A percentile compares a stretch with the other conserved stretches of the same genome.
phyloP scores from a whole-genome alignment of 495 filamentous ascomycete species.

The Hypoxylon lienhwacheense region DNA sequence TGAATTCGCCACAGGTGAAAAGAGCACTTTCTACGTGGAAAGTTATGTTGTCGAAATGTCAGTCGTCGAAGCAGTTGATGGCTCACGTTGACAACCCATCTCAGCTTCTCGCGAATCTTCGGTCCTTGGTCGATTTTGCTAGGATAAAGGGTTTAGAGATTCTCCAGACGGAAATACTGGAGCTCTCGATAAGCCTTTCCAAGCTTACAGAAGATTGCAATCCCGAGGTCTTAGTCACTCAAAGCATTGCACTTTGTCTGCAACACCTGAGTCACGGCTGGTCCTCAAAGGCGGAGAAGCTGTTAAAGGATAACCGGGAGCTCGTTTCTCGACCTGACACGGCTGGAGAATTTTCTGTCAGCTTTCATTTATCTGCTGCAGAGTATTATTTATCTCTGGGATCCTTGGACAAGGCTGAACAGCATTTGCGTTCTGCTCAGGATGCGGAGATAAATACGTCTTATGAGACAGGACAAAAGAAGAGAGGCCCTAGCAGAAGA shows the following conservation, averaged over 20 bases:
- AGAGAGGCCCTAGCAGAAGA: slow-evolving; percentile 39
- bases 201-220: slow-evolving; percentile 56
- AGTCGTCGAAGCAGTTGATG: slow-evolving; percentile 55
- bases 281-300: slow-evolving; percentile 68
- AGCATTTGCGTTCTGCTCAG: slow-evolving; percentile 44
- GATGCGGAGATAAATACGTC: slow-evolving; percentile 29
- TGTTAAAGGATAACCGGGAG: slow-evolving; percentile 61
- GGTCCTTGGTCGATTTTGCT: slow-evolving; percentile 72
- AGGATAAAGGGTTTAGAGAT: slow-evolving; percentile 67
- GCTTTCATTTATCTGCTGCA: slow-evolving; percentile 68
- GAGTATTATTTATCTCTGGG: slow-evolving; percentile 74
- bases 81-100: slow-evolving; percentile 62
- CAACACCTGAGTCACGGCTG: slow-evolving; percentile 80
- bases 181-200: slow-evolving; percentile 54
- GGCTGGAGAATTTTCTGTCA: slow-evolving; percentile 46
- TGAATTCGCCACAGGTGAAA: slow-evolving; percentile 53
- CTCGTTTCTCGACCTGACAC: slow-evolving; percentile 26
- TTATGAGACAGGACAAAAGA: slow-evolving; percentile 23
- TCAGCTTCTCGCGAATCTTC: slow-evolving; percentile 63
- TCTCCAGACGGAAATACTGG: slow-evolving; percentile 49
- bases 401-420: slow-evolving; percentile 59
- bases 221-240: slow-evolving; percentile 59
- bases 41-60: slow-evolving; percentile 50
- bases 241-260: slow-evolving; percentile 62
- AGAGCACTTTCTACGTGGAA: slow-evolving; percentile 55